phyloP scores from a whole-genome alignment of 805 yeast species.

The Hanseniaspora lindneri region DNA sequence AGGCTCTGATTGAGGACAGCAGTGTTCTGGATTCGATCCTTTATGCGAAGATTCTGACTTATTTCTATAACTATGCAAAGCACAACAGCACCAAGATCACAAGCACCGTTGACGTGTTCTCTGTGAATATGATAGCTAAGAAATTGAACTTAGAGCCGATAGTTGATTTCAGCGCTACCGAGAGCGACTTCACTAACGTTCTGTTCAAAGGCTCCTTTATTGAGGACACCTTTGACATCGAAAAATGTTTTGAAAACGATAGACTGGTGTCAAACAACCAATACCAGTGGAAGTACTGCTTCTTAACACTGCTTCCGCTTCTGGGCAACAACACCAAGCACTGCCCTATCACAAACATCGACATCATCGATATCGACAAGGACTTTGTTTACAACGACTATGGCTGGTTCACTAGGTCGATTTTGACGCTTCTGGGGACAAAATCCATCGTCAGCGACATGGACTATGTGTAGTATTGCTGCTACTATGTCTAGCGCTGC shows the following conservation, averaged over 20 bases:
- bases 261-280: constrained; percentile 19
- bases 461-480: constrained; percentile 5
- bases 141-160: constrained; percentile 17
- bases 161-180: background rate
- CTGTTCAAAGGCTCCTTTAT: constrained; percentile 23
- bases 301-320: constrained; percentile 31
- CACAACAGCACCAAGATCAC: constrained; percentile 18
- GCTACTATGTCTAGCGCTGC: no score
- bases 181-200: constrained; percentile 12
- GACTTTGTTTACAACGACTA: constrained; percentile 23
- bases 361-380: constrained; percentile 25
- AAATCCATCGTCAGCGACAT: constrained; percentile 25
- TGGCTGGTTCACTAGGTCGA: constrained; percentile 29
- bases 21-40: constrained; percentile 17
- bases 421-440: constrained; percentile 22
- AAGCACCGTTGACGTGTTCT: constrained; percentile 24
- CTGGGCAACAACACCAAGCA: constrained; percentile 27
- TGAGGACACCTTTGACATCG: constrained; percentile 22
- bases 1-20: constrained; percentile 22
- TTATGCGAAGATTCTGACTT: constrained; percentile 19
- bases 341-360: constrained; percentile 29
- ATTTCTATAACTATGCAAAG: constrained; percentile 24
- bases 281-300: constrained; percentile 32
- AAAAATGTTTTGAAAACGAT: constrained; percentile 14
- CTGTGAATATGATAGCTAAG: constrained; percentile 21